Evolutionary conservation across 2,329 filamentous ascomycete species (phyloP).

Genomic region (Triangularia setosa): DNA sequence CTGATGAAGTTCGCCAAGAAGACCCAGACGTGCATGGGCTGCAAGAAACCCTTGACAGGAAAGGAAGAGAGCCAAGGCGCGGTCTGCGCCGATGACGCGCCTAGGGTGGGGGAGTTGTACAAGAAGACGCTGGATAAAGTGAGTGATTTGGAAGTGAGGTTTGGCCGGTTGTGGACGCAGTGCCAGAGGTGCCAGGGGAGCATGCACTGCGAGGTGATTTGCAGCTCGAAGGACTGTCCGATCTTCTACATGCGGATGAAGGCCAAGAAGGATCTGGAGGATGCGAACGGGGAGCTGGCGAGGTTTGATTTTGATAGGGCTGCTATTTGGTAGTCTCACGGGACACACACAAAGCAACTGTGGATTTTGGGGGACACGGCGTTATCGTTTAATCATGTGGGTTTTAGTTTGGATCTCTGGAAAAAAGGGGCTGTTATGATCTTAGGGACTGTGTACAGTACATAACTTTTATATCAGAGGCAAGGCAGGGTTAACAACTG

Average conservation of each 20-base stretch:
- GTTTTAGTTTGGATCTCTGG: background rate
- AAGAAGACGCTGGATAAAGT: conserved; percentile 84
- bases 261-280: conserved; percentile 97
- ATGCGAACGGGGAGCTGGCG: conserved; percentile 82
- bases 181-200: conserved; percentile 97
- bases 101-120: conserved; percentile 87
- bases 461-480: too few species aligned
- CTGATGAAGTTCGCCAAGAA: conserved; percentile 99
- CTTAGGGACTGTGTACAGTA: too few species aligned
- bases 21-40: conserved; percentile 97
- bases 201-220: conserved; percentile 98
- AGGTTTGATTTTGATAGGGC: conserved; percentile 64
- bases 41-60: conserved; percentile 87
- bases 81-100: conserved; percentile 81
- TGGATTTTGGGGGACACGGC: too few species aligned
- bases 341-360: too few species aligned
- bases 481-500: background rate
- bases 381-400: too few species aligned
- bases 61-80: conserved; percentile 79
- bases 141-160: conserved; percentile 87
- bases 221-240: conserved; percentile 90
- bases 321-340: conserved; percentile 25
- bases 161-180: conserved; percentile 93
- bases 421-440: background rate
- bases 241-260: conserved; percentile 99